Percentiles rank a stretch among this genome's conserved stretches.
phyloP scores from a whole-genome alignment of 2,329 filamentous ascomycete species.

The Clarireedia hainanense region DNA sequence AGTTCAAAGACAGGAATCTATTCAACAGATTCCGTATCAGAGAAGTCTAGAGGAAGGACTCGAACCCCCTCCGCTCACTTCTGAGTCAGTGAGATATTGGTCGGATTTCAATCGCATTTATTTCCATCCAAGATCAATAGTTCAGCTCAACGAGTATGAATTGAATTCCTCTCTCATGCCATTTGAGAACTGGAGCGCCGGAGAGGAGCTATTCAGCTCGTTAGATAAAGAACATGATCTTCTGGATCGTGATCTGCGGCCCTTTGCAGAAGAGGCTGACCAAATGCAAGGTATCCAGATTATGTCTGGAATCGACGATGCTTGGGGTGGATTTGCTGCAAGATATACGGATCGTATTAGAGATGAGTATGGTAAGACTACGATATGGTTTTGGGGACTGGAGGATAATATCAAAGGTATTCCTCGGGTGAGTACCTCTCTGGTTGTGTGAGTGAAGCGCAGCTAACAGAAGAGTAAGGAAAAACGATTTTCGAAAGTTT shows the following conservation, averaged over 20 bases:
- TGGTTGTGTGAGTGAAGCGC: background rate
- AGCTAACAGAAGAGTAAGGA: slow-evolving; percentile 37
- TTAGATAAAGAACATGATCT: slow-evolving; percentile 78
- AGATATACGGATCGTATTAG: slow-evolving; percentile 68
- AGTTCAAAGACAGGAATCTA: slow-evolving; percentile 59
- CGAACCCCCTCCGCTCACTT: slow-evolving; percentile 54
- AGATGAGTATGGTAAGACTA: slow-evolving; percentile 86
- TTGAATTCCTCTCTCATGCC: slow-evolving; percentile 72
- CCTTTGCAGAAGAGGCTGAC: slow-evolving; percentile 89
- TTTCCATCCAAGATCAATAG: slow-evolving; percentile 80
- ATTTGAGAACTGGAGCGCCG: slow-evolving; percentile 68
- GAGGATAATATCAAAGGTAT: slow-evolving; percentile 52
- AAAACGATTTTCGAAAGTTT: slow-evolving; percentile 55
- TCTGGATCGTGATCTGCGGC: slow-evolving; percentile 80
- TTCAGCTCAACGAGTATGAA: slow-evolving; percentile 84
- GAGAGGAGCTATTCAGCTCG: slow-evolving; percentile 65
- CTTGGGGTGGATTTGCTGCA: slow-evolving; percentile 71
- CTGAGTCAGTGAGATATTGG: slow-evolving; percentile 82
- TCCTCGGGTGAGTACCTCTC: slow-evolving; percentile 39
- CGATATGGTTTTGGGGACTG: slow-evolving; percentile 80
- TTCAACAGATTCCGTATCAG: slow-evolving; percentile 70
- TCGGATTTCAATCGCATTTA: slow-evolving; percentile 92
- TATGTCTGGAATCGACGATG: slow-evolving; percentile 64
- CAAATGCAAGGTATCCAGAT: slow-evolving; percentile 82
- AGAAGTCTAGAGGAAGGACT: slow-evolving; percentile 66